A percentile compares a stretch with the other conserved stretches of the same genome.
Conservation (phyloP, 495 filamentous ascomycete species). For the Podospora bellae-mahoneyi region DNA sequence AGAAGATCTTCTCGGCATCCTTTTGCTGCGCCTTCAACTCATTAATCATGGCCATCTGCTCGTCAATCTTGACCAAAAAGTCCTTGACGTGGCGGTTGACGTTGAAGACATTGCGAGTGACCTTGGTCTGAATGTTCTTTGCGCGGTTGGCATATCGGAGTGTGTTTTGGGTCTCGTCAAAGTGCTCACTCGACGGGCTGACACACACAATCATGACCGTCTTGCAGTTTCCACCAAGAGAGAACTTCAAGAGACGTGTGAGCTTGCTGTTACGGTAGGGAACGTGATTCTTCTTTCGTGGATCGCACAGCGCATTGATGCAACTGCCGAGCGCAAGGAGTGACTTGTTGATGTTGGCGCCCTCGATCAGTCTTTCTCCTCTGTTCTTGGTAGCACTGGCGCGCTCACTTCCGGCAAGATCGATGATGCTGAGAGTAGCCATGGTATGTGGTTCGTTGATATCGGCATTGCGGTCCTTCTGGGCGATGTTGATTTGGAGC, state of each 20-base stretch:
- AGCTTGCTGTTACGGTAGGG: conserved; percentile 98
- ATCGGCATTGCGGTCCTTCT: conserved; percentile 89
- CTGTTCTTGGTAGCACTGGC: conserved; percentile 96
- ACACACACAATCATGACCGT: conserved; percentile 99
- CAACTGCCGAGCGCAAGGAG: conserved; percentile 92
- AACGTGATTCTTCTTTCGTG: conserved; percentile 87
- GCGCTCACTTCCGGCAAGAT: conserved; percentile 92
- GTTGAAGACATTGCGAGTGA: conserved; percentile 97
- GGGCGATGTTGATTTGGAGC: conserved; percentile 91
- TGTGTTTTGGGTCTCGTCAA: conserved; percentile 98
- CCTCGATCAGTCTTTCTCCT: conserved; percentile 86
- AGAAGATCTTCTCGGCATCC: conserved; percentile 80
- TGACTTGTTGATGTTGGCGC: conserved; percentile 99
- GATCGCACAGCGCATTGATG: conserved; percentile 97
- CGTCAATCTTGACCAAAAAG: conserved; percentile 94
- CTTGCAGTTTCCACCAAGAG: conserved; percentile 94
- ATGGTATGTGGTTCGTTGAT: conserved; percentile 95
- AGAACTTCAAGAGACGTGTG: conserved; percentile 94
- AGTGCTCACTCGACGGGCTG: conserved; percentile 93
- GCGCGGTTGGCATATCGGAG: conserved; percentile 95
- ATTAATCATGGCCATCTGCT: conserved; percentile 89
- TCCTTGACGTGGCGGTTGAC: conserved; percentile 99
- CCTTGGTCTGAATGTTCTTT: conserved; percentile 99
- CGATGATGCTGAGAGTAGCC: conserved; percentile 97
- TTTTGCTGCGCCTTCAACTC: conserved; percentile 90